Evolutionary conservation across 2,329 filamentous ascomycete genomes (phyloP).

Genomic region (Atkinsonella hypoxylon): DNA sequence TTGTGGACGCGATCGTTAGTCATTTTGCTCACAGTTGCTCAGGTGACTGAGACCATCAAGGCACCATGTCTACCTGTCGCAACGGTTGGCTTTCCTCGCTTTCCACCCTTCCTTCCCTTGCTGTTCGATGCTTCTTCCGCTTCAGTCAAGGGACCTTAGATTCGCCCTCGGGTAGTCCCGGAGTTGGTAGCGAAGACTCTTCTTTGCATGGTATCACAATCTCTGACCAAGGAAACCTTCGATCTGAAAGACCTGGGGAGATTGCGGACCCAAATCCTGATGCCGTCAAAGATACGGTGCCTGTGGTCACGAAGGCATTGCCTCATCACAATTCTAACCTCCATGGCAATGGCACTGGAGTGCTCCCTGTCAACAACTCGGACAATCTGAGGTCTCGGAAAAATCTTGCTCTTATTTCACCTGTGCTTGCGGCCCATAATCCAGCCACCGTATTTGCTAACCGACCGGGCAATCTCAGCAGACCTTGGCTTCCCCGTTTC

Average conservation of each 20-base stretch:
- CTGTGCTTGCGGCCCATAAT: background rate
- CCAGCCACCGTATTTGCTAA: conserved; percentile 1
- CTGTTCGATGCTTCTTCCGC: background rate
- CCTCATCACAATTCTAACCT: background rate
- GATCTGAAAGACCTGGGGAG: background rate
- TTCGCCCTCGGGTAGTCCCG: background rate
- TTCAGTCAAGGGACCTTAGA: background rate
- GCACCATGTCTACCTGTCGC: background rate
- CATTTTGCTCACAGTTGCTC: background rate
- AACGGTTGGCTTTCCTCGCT: background rate
- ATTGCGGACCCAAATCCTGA: background rate
- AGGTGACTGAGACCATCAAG: background rate
- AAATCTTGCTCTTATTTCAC: background rate
- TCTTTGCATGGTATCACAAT: background rate
- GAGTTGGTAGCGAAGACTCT: background rate
- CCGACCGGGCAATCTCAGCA: conserved; percentile 3
- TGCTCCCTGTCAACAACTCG: background rate
- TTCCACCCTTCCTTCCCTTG: conserved; percentile 1
- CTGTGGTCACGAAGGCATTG: background rate
- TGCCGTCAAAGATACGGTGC: background rate
- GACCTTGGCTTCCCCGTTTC: conserved; percentile 6
- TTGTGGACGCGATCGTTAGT: background rate
- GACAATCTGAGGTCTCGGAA: background rate
- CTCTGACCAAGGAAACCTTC: background rate
- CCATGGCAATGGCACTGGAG: background rate